These are phyloP conservation scores for Saccharomyces hybrid DNA, from an alignment of 1,139 yeast genomes.

Conservation along the genomic window DNA sequence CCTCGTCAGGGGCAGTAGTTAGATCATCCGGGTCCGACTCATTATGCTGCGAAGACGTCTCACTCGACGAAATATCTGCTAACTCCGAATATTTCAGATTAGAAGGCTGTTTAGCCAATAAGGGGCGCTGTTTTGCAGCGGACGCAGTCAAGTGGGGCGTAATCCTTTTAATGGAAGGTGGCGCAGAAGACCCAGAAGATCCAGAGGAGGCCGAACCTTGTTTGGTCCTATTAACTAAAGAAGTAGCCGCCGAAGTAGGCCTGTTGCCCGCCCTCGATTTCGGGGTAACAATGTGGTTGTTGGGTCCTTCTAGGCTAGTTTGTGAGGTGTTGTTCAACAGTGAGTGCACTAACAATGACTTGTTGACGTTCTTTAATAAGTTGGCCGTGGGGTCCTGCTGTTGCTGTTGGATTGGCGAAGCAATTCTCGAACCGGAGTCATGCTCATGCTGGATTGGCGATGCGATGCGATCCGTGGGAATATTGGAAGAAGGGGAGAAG, in stretches of 20 bases:
- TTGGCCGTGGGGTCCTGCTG: slow-evolving; percentile 16
- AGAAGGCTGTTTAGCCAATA: neutral
- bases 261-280: slow-evolving; percentile 18
- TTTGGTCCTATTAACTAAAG: neutral
- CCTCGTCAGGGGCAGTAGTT: slow-evolving; percentile 1
- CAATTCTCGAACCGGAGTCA: neutral
- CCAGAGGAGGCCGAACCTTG: neutral
- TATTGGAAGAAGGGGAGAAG: slow-evolving; percentile 15
- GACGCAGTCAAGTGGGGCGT: neutral
- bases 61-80: neutral
- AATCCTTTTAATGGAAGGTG: neutral
- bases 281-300: slow-evolving; percentile 27
- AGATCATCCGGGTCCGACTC: slow-evolving; percentile 15
- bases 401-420: slow-evolving; percentile 9
- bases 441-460: slow-evolving; percentile 12
- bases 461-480: slow-evolving; percentile 5
- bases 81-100: neutral
- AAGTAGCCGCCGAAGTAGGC: neutral
- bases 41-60: slow-evolving; percentile 3
- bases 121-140: neutral
- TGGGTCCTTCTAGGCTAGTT: slow-evolving; percentile 11
- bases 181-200: neutral
- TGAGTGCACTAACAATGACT: slow-evolving; percentile 17
- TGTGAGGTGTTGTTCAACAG: slow-evolving; percentile 18
- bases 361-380: slow-evolving; percentile 21